These are phyloP conservation scores for Theileria parva DNA, from an alignment of 169 alveolate species.

Conservation along the genomic window DNA sequence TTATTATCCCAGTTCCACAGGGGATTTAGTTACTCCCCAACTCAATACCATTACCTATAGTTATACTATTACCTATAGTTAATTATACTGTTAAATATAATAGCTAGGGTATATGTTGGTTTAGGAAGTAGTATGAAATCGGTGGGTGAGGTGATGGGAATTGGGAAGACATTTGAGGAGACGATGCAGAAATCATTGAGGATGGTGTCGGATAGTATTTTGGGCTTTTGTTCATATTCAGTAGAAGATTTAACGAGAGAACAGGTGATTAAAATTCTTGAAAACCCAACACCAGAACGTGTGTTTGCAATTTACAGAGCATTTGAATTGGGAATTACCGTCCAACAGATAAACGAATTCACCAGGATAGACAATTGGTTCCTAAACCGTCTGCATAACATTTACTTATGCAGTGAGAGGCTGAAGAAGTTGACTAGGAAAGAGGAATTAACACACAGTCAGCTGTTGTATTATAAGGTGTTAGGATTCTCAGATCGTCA, in stretches of 20 bases:
- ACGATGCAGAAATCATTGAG: conserved; percentile 88
- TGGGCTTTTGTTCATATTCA: conserved; percentile 61
- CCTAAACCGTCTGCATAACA: conserved; percentile 75
- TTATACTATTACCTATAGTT: too few species aligned
- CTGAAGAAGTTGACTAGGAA: conserved; percentile 21
- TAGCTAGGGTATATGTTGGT: neutral
- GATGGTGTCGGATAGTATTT: conserved; percentile 67
- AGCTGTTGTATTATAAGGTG: conserved; percentile 67
- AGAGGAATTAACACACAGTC: conserved; percentile 44
- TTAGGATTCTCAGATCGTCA: conserved; percentile 81
- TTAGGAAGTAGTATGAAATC: conserved; percentile 87
- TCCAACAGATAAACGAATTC: conserved; percentile 74
- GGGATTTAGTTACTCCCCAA: too few species aligned
- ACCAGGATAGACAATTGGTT: conserved; percentile 86
- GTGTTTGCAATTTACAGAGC: conserved; percentile 85
- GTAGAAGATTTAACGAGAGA: conserved; percentile 39
- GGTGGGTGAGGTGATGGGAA: conserved; percentile 90
- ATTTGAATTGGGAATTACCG: conserved; percentile 74
- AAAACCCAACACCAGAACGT: conserved; percentile 75
- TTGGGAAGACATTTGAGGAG: conserved; percentile 88
- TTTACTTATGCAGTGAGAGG: conserved; percentile 55
- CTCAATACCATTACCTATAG: too few species aligned
- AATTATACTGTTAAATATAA: too few species aligned
- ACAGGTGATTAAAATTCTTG: conserved; percentile 50
- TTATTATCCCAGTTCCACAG: too few species aligned